Base-by-base conservation (phyloP, 176 grass and related monocot genomes). In the Puccinellia tenuiflora region DNA sequence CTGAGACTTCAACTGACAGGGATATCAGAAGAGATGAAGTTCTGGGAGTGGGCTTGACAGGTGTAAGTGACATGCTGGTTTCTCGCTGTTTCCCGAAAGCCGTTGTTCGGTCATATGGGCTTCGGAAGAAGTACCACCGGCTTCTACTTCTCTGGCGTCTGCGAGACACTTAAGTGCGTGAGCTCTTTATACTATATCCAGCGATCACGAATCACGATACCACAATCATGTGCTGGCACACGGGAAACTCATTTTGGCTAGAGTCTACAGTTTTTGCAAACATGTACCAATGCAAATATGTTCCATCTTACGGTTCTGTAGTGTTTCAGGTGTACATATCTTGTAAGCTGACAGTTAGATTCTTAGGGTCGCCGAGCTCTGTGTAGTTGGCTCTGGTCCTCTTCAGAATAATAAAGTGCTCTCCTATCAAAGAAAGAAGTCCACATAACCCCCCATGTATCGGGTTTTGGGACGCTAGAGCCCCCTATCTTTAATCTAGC, bases 261-360 rank as follows among this genome's bases (percentile, higher is more conserved):
- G 33, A 34, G n/a, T n/a, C n/a, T n/a, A n/a, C n/a, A 34, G 33
- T 34, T 34, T 34, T 34, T 4, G 4, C 33, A 34, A 4, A 34
- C 33, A 34, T 34, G 33, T 34, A 34, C 33, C 33, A 4, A 34
- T 34, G 33, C 33, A 34, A 34, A 34, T 4, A 34, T 34, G 33
- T 34, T 34, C 33, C 4, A 2, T 45, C 22, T 67, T 76, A 66
- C 57, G 28, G n/a, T 37, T 64, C 5, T 40, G 18, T 54, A 78
- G 78, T 43, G 3, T 52, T 42, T 67, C 47, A 4, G 39, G 9
- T 90, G 88, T 86, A 83, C 45, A 86, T 90, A 83, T 82, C 21
- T 54, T 89, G 86, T 79, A 82, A 62, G 34, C 15, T 61, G 15
- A 21, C 11, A 0, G 9, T 20, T 73, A 61, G 65, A 43, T 20